These are phyloP conservation scores for Pichia sp. DNA, from an alignment of 1,139 yeast species.

Conservation along the genomic window DNA sequence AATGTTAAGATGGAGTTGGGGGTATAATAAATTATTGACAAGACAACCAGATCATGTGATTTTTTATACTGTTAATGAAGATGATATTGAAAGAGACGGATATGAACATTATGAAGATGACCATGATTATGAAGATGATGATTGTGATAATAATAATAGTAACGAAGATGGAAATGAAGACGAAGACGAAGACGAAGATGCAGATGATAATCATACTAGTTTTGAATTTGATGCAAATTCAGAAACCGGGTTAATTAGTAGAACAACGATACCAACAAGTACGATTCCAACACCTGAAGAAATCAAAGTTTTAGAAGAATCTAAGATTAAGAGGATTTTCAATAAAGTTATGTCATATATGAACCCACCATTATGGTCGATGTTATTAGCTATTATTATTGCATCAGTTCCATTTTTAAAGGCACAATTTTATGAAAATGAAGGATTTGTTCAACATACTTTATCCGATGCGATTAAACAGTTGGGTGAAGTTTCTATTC, in stretches of 20 bases:
- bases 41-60: slow-evolving; percentile 37
- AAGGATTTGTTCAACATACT: slow-evolving; percentile 71
- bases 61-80: slow-evolving; percentile 11
- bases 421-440: slow-evolving; percentile 52
- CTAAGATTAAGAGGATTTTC: slow-evolving; percentile 1
- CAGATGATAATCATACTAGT: background rate
- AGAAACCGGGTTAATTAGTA: background rate
- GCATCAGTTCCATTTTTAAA: slow-evolving; percentile 75
- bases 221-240: slow-evolving; percentile 6
- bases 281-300: slow-evolving; percentile 1
- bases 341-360: slow-evolving; percentile 33
- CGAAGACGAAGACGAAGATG: slow-evolving; percentile 1
- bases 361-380: slow-evolving; percentile 95
- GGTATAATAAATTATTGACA: slow-evolving; percentile 67
- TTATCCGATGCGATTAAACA: slow-evolving; percentile 69
- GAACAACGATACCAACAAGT: too few species aligned
- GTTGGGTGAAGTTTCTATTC: slow-evolving; percentile 84
- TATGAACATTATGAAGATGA: too few species aligned
- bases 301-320: background rate
- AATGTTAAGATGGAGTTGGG: slow-evolving; percentile 86
- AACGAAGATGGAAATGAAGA: background rate
- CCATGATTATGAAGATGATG: background rate
- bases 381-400: slow-evolving; percentile 74
- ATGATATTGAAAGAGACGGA: background rate
- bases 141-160: background rate